Evolutionary conservation across 2,329 filamentous ascomycete genomes (phyloP), one percentile per base, ranked within the genome.

Genomic region (Zasmidium citrigriseum): DNA sequence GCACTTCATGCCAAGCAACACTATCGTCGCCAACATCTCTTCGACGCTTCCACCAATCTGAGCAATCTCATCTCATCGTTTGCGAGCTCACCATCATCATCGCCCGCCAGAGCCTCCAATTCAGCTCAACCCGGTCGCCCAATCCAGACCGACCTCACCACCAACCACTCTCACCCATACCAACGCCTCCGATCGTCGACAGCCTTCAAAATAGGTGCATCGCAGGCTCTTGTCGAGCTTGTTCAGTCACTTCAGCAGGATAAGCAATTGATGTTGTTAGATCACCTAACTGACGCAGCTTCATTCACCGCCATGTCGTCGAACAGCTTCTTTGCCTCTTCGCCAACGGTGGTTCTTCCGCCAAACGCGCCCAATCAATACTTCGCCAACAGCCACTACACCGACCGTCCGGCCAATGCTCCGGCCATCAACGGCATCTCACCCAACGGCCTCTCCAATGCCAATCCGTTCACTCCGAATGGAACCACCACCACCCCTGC

Each of bases 301-400:
- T 54, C 60, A 57, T 59, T 59, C 55, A 34, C 50, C 60, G 49
- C 48, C 45, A 64, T 64, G 65, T 64, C 62, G 27, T 61, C 64
- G 11, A 66, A 65, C 55, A 64, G 77, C 70, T 79, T 79, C 70
- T 78, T 75, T 68, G 72, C 75, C 60, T 78, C 77, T 41, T 77
- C 78, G 54, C 77, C 78, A 46, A 78, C 77, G 38, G 75, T 80
- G 58, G 75, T 79, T 63, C 72, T 80, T 59, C 76, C 76, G 20
- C 73, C 78, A 70, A 63, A 71, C 72, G 66, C 73, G 68, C 75
- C 67, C 25, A 65, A 69, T 45, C 67, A 72, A 52, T 72, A 71
- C 64, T 72, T 72, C 54, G 59, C 46, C 53, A 65, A 63, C 57
- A 59, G 53, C 24, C 70, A 71, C 57, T 69, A 71, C 58, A 50